A percentile compares a stretch with the other conserved stretches of the same genome.
phyloP scores from a whole-genome alignment of 169 alveolate species.

The Plasmodium falciparum region DNA sequence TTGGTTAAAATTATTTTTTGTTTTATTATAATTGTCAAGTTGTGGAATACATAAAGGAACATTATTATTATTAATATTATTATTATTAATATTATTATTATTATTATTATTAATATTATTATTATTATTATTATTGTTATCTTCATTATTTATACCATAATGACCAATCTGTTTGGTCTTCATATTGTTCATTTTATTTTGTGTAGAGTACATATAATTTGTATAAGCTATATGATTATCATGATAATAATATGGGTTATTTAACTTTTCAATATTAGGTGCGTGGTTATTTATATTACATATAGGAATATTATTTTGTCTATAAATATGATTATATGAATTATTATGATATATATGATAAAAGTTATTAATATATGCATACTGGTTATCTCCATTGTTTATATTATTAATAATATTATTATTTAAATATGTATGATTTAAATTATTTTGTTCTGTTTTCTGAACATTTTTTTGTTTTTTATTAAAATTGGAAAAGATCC shows the following conservation, averaged over 20 bases:
- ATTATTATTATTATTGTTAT: not conserved
- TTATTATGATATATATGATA: constrained; percentile 18
- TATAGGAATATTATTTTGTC: constrained; percentile 9
- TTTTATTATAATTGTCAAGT: not conserved
- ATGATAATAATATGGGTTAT: constrained; percentile 6
- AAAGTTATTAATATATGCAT: constrained; percentile 16
- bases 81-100: not conserved
- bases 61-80: not conserved
- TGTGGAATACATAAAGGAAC: not conserved
- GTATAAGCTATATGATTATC: not conserved
- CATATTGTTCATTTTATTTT: not conserved
- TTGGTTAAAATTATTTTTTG: not conserved
- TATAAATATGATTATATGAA: not conserved
- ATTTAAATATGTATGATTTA: not conserved
- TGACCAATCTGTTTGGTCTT: not conserved
- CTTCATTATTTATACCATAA: not conserved
- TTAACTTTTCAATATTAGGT: not conserved
- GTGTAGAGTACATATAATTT: constrained; percentile 14
- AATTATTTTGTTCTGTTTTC: not conserved
- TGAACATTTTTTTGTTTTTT: constrained; percentile 26
- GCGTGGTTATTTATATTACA: not conserved
- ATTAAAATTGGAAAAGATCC: constrained; percentile 59
- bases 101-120: not conserved
- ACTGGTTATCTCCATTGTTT: not conserved
- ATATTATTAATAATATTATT: not conserved